Evolutionary conservation across 441 rosid genomes (phyloP), one percentile per base, ranked within the genome.

Genomic region (Hura crepitans): DNA sequence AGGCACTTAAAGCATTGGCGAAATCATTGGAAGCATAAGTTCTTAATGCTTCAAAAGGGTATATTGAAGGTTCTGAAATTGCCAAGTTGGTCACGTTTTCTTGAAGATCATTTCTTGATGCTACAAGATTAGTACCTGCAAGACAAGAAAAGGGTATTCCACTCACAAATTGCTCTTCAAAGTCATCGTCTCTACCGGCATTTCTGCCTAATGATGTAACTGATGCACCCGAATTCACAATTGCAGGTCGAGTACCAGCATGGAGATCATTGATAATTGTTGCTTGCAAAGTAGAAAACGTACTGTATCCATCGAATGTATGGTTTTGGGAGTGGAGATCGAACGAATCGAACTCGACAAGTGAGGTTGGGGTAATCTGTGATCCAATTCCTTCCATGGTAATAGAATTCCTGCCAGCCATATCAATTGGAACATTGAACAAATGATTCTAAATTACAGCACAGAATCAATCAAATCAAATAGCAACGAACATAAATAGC

Each of bases 81-180:
- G 75, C 81, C 54, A 85, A 74, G 66, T 71, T 66, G 45, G 83
- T 58, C n/a, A 68, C 61, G 76, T 80, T 82, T 69, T 86, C 93
- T 70, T 83, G 92, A 73, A 79, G 81, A 66, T 73, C 74, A 65
- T 70, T 74, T 69, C 88, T 85, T 49, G 87, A 37, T 12, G 83
- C 75, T 35, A 81, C 81, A 59, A 79, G 70, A 70, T 77, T 64
- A 56, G 90, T 76, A 43, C 85, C 68, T 3, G 79, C 66, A 73
- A 84, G 6, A 39, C 80, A 45, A 12, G 82, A 80, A 70, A 79
- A 66, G 39, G 79, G 72, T n/a, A 74, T 72, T 69, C 80, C 83
- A 17, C 78, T 79, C 43, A 63, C 74, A 65, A 64, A 72, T 47
- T 81, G 86, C 47, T 80, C 84, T 10, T 83, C 82, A 69, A 88